Evolutionary conservation across 257 asterid species (phyloP), one percentile per base, ranked within the genome.

Genomic region (Capsicum baccatum): DNA sequence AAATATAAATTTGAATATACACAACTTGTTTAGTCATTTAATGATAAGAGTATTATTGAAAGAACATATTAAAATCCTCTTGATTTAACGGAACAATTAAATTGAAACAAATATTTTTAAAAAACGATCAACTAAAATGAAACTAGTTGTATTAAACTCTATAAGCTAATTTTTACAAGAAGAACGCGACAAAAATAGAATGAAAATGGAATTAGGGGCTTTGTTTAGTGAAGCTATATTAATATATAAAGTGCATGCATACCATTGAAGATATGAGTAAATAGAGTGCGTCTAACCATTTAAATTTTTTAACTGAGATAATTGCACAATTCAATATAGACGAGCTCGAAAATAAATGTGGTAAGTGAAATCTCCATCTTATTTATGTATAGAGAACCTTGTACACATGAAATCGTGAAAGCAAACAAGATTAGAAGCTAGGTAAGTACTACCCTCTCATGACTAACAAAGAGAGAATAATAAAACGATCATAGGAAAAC

Each of bases 301-400:
- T 3, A 37, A 37, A 15, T 2, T 67, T 37, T 37, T 42, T 16
- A 69, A 5, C 5, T 16, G 6, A 42, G 3, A 62, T 19, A 35
- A 62, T 62, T 4, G 9, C 2, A 39, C 0, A 15, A 48, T 13
- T 74, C 5, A 74, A 74, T 2, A 3, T 74, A 19, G 8, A 48
- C 8, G 5, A 48, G 7, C 1, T 13, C 0, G 10, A 12, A 74
- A 69, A 37, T 15, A 37, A 39, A 19, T 19, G 58, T 8, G 10
- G 10, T 11, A 48, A 17, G n/a, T 74, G 80, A 87, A 84, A 47
- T 33, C 67, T 7, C 26, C 73, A 56, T 71, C 84, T 86, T 86
- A 84, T 87, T 85, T 74, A 6, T 87, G 10, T 79, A 82, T 9
- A 79, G 13, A 79, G 83, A 83, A 79, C 67, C 59, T 67, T 39